Conservation (phyloP, 305 asterid genomes). For the Euphrasia arctica region DNA sequence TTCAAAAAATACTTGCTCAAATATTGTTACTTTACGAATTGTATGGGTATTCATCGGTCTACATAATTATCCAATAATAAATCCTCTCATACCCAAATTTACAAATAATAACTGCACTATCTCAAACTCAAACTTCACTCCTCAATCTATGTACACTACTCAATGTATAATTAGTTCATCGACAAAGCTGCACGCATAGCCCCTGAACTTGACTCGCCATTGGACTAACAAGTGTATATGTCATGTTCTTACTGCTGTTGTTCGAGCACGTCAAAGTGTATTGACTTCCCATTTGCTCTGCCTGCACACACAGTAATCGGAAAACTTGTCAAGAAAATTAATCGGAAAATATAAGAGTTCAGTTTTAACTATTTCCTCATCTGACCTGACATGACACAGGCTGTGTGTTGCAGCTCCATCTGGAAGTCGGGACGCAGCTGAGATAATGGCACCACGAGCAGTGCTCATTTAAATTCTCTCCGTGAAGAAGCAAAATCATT, state of each 20-base stretch:
- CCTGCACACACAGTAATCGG: conserved; percentile 30
- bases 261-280: conserved; percentile 55
- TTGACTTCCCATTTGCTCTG: conserved; percentile 48
- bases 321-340: not conserved
- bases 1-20: too few relatives aligned
- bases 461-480: conserved; percentile 53
- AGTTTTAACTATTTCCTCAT: not conserved
- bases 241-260: conserved; percentile 42
- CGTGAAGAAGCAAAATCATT: conserved; percentile 49
- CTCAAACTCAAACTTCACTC: not conserved
- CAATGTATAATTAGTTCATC: conserved; percentile 21
- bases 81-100: not conserved
- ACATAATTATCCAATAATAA: not conserved
- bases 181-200: conserved; percentile 70
- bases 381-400: conserved; percentile 49
- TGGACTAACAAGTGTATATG: conserved; percentile 48
- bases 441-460: conserved; percentile 75
- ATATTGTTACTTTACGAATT: too few relatives aligned
- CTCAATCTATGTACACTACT: not conserved
- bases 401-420: conserved; percentile 59
- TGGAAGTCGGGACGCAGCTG: conserved; percentile 58
- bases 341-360: not conserved
- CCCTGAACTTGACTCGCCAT: conserved; percentile 61
- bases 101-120: not conserved
- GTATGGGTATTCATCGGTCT: too few relatives aligned